Base-by-base conservation (phyloP, 179 eudicot species). In the Beta macrorhiza region DNA sequence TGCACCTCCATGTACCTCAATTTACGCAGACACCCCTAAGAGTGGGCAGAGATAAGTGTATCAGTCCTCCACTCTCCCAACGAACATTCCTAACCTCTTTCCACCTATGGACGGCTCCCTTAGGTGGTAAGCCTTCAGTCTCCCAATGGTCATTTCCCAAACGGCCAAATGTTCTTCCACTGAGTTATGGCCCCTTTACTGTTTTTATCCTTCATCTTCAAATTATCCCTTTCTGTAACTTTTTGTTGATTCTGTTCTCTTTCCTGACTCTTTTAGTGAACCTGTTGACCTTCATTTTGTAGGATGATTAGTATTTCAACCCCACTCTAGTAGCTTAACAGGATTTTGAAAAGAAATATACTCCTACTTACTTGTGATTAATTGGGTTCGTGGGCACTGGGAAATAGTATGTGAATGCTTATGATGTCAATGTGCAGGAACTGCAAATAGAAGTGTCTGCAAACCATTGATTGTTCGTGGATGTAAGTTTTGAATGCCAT, bases 341-440 rank as follows among this genome's bases (percentile, higher is more conserved):
- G 19, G 62, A 14, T 57, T 13, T 57, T 1, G 62, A 17, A 13
- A 7, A 42, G 19, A 69, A 69, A 17, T 69, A 6, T 37, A 37
- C 4, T 37, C 42, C 42, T 37, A 37, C 16, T 15, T 20, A 69
- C 52, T 68, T 69, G 17, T 69, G 53, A 69, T 15, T 69, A 15
- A 17, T 69, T 15, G 52, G 73, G 51, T 45, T 42, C 44, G 52
- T 44, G 73, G 73, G 73, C 42, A 16, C 37, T 42, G 45, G 15
- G 73, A 15, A 69, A 12, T 69, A 69, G 73, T 69, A 69, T 14
- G 73, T 69, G 16, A 69, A 45, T 44, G 49, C 64, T 32, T 52
- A 49, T 72, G 68, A 49, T 58, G 77, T 73, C 10, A n/a, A 45
- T 32, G 76, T 79, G 72, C 71, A 62, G 78, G 72, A 11, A 73